These are phyloP conservation scores for Petunia axillaris DNA, from an alignment of 257 asterid species.

Conservation along the genomic window DNA sequence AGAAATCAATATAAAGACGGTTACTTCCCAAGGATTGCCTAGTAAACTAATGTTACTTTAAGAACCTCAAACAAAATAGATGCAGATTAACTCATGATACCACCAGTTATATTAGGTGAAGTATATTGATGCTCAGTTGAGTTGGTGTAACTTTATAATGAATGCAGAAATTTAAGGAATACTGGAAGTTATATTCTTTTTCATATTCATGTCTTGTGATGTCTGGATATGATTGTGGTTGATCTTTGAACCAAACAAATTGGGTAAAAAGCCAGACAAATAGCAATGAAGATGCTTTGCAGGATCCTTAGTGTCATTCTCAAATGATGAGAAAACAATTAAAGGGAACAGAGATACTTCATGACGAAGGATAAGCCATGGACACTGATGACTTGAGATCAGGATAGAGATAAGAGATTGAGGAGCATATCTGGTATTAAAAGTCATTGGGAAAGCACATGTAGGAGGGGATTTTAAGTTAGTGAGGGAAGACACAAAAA, in stretches of 20 bases:
- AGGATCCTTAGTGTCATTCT: too few species aligned
- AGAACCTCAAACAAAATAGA: conserved; percentile 2
- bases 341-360: too few species aligned
- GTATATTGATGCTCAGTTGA: neutral
- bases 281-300: too few species aligned
- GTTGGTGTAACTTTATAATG: neutral
- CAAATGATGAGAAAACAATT: too few species aligned
- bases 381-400: neutral
- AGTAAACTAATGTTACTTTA: neutral
- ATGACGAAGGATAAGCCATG: neutral
- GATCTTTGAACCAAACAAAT: too few species aligned
- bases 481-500: neutral
- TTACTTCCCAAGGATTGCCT: neutral
- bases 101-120: neutral
- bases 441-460: neutral
- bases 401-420: neutral
- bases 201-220: too few species aligned
- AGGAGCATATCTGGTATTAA: neutral
- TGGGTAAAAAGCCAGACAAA: too few species aligned
- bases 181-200: neutral
- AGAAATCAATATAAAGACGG: neutral
- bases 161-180: neutral
- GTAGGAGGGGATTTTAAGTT: neutral
- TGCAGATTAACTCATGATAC: neutral
- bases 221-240: too few species aligned